Base-by-base conservation (phyloP, 805 yeast genomes). In the Scheffersomyces lignosus region DNA sequence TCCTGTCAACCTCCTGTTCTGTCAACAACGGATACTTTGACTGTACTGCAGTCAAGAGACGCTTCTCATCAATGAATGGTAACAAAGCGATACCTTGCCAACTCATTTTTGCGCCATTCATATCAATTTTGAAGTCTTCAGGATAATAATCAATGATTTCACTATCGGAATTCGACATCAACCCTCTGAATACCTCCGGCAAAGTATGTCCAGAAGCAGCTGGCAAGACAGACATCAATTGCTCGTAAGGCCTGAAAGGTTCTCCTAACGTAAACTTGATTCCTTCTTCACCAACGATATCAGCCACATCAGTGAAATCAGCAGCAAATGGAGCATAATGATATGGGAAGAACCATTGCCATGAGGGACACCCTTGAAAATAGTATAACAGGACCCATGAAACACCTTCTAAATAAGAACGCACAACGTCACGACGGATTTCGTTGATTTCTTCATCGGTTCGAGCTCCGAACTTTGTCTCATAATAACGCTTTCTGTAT, bases 251-350 rank as follows among this genome's bases (percentile, higher is more conserved):
- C 45, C 80, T 63, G 63, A 90, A 89, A 9, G 98, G 97, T 38
- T 71, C 69, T 5, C 96, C 96, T 28, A 58, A 52, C 7, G 71
- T 71, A 52, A 90, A 87, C 20, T 66, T 62, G 14, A 88, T 70
- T 1, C 80, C 67, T 18, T 62, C 58, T 7, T 63, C 66, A 1
- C 66, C 62, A 4, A 69, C 57, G 12, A 81, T 55, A 5, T 71
- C 76, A 8, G 59, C 56, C 28, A 84, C 54, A 31, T 80, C 77
- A 2, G 60, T 69, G 52, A 93, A 86, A 59, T 93, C 99, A 4
- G 83, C 75, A 0, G 97, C 98, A 71, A 93, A 90, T 15, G 99
- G 99, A 0, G 99, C 98, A 65, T 93, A 95, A 56, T 93, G 98
- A 58, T 83, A 91, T 0, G 98, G 99, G 52, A 83, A 93, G 60